These are phyloP conservation scores for Lathyrus oleraceus DNA, from an alignment of 306 rosid species.

Conservation along the genomic window DNA sequence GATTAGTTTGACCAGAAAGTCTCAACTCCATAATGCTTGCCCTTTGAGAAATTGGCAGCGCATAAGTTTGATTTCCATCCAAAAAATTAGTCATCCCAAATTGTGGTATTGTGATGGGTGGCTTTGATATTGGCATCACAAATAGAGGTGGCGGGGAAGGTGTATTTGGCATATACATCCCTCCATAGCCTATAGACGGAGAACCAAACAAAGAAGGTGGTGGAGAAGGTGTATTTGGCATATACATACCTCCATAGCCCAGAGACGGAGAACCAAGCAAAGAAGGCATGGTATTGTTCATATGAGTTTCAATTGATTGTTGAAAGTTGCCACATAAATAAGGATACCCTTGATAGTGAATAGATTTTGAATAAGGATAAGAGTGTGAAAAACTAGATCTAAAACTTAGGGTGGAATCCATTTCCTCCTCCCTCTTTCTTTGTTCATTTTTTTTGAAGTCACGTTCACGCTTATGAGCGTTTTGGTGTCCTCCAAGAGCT, in stretches of 20 bases:
- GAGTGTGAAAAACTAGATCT: background rate
- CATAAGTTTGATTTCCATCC: background rate
- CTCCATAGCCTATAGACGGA: background rate
- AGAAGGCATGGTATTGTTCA: background rate
- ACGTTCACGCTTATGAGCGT: slow-evolving; percentile 66
- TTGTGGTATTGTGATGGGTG: background rate
- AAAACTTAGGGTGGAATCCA: background rate
- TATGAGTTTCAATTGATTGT: background rate
- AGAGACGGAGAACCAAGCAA: background rate
- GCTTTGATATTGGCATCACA: background rate
- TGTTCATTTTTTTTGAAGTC: slow-evolving; percentile 12
- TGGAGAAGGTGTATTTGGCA: background rate
- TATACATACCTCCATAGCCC: background rate
- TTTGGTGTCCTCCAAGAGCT: slow-evolving; percentile 79
- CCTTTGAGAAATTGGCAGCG: background rate
- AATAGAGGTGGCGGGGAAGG: background rate
- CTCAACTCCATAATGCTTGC: background rate
- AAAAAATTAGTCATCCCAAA: background rate
- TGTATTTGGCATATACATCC: background rate
- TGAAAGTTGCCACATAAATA: background rate
- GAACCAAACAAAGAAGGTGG: background rate
- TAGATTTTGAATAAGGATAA: background rate
- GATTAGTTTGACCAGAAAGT: background rate
- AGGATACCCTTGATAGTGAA: background rate
- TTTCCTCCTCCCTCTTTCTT: background rate